Percentiles rank a stretch among this genome's conserved stretches.
Evolutionary conservation across 305 asterid genomes (phyloP).

Genomic region (Salvia sclarea): DNA sequence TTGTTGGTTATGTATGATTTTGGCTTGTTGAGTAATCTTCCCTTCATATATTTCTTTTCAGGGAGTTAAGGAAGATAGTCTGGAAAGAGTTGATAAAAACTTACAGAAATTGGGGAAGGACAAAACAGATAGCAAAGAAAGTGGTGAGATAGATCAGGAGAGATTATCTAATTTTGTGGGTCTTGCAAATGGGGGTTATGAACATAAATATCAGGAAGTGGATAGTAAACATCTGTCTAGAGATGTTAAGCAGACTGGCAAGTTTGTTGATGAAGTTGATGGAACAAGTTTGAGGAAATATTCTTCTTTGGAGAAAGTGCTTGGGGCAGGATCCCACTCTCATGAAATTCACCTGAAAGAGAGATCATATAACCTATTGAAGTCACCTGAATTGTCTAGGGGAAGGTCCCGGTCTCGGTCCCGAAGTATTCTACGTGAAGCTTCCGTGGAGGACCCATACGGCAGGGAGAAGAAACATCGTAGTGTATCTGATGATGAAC

Average conservation of each 20-base stretch:
- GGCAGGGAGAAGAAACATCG: constrained; percentile 39
- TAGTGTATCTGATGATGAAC: constrained; percentile 59
- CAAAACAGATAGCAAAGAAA: constrained; percentile 41
- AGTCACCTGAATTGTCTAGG: constrained; percentile 63
- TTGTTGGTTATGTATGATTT: constrained; percentile 29
- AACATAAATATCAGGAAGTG: constrained; percentile 31
- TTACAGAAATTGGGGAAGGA: constrained; percentile 37
- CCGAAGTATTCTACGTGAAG: constrained; percentile 54
- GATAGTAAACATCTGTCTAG: constrained; percentile 21
- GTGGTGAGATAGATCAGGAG: constrained; percentile 40
- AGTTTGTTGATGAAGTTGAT: constrained; percentile 43
- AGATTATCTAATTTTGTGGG: constrained; percentile 34
- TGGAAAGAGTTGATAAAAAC: constrained; percentile 34
- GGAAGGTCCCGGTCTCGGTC: constrained; percentile 86
- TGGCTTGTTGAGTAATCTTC: constrained; percentile 29
- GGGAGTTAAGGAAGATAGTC: constrained; percentile 45
- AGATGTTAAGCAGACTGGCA: constrained; percentile 36
- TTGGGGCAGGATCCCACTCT: constrained; percentile 39
- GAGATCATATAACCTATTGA: constrained; percentile 41
- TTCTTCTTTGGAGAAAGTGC: constrained; percentile 49
- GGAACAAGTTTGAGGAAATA: constrained; percentile 37
- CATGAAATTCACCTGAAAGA: constrained; percentile 42
- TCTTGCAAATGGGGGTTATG: constrained; percentile 46
- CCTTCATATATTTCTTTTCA: constrained; percentile 33
- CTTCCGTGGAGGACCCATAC: constrained; percentile 47